Evolutionary conservation across 2,329 filamentous ascomycete species (phyloP).

Genomic region (Pyrenochaeta sp.): DNA sequence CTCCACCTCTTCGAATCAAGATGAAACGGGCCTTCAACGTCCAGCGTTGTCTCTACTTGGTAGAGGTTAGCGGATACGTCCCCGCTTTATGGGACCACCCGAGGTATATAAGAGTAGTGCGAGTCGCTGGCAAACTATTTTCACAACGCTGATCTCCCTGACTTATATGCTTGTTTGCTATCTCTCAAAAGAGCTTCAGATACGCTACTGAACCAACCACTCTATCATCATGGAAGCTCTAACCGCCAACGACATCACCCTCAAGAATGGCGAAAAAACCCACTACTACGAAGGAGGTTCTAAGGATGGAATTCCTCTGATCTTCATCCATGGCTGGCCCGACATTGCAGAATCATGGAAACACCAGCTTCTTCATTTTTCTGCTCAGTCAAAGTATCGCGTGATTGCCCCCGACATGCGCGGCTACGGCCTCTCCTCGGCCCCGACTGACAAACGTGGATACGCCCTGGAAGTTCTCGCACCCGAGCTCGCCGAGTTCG

Average conservation of each 20-base stretch:
- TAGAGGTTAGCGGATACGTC: too few species aligned
- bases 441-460: constrained; percentile 33
- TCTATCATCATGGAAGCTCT: too few species aligned
- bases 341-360: constrained; percentile 49
- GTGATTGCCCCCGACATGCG: constrained; percentile 41
- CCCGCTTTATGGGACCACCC: too few species aligned
- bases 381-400: constrained; percentile 34
- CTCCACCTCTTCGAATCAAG: too few species aligned
- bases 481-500: constrained; percentile 27
- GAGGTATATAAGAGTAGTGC: too few species aligned
- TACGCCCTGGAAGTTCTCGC: constrained; percentile 42
- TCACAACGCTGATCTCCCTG: too few species aligned
- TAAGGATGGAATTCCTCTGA: constrained; percentile 26
- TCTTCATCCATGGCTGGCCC: constrained; percentile 46
- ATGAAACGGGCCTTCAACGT: too few species aligned
- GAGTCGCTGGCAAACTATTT: too few species aligned
- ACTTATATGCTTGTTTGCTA: too few species aligned
- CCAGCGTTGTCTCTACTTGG: too few species aligned
- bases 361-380: constrained; percentile 44
- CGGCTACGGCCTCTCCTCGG: constrained; percentile 46
- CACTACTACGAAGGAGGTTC: constrained; percentile 35
- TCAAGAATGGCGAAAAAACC: constrained; percentile 28
- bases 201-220: too few species aligned
- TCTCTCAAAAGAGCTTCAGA: too few species aligned
- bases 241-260: constrained; percentile 22